A percentile compares a stretch with the other conserved stretches of the same genome.
Evolutionary conservation across 805 yeast species (phyloP).

Genomic region (Candida tammaniensis): DNA sequence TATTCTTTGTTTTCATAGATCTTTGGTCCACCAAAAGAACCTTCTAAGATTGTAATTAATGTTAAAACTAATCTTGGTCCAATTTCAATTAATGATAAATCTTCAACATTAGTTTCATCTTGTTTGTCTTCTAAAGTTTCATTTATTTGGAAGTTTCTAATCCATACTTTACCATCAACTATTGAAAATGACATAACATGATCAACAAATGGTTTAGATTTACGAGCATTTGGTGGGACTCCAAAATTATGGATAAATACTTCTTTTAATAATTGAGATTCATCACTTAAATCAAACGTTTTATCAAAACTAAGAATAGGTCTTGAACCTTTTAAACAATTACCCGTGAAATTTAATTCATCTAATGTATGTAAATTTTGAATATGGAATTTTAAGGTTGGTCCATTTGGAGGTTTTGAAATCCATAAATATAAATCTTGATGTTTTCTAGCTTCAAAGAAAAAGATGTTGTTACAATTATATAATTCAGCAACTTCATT

Average conservation of each 20-base stretch:
- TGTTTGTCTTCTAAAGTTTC: slow-evolving; percentile 62
- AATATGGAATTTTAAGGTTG: slow-evolving; percentile 88
- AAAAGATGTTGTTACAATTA: slow-evolving; percentile 93
- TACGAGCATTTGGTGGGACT: slow-evolving; percentile 92
- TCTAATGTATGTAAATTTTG: slow-evolving; percentile 96
- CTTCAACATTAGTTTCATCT: slow-evolving; percentile 45
- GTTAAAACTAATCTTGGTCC: slow-evolving; percentile 97
- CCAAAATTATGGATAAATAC: slow-evolving; percentile 57
- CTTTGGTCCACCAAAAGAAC: slow-evolving; percentile 97
- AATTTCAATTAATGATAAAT: slow-evolving; percentile 82
- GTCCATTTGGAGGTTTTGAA: slow-evolving; percentile 97
- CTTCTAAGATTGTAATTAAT: slow-evolving; percentile 86
- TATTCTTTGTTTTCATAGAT: slow-evolving; percentile 95
- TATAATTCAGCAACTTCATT: slow-evolving; percentile 96
- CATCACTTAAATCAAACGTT: slow-evolving; percentile 63
- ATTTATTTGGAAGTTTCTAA: slow-evolving; percentile 87
- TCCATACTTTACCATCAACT: slow-evolving; percentile 93
- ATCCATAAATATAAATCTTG: slow-evolving; percentile 93
- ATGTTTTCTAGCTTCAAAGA: slow-evolving; percentile 95
- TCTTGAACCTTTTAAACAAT: slow-evolving; percentile 92
- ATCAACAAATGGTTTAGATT: slow-evolving; percentile 90
- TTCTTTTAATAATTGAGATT: slow-evolving; percentile 76
- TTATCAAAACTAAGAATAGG: slow-evolving; percentile 89
- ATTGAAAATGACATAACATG: slow-evolving; percentile 92
- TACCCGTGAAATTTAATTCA: slow-evolving; percentile 94